Conservation (phyloP, 306 rosid genomes). For the Inga oerstediana region DNA sequence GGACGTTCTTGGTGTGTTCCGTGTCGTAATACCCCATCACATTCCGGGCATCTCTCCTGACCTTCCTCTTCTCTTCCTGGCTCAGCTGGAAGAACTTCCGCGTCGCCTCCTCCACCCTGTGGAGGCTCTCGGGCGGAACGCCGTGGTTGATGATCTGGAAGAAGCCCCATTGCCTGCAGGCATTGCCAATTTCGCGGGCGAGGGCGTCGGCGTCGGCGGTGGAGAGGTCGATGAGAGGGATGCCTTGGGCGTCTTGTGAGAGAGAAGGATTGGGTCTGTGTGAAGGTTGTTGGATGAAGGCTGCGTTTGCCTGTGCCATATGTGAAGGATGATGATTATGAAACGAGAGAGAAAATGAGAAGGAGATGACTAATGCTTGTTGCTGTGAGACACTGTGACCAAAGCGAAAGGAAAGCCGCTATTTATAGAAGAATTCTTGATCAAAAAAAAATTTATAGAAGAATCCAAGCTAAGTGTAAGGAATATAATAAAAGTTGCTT, state of each 20-base stretch:
- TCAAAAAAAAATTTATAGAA: no score
- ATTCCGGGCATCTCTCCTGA: neutral
- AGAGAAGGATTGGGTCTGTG: conserved; percentile 52
- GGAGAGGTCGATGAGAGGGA: conserved; percentile 70
- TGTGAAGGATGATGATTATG: neutral
- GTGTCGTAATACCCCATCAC: conserved; percentile 46
- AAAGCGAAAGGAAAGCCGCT: no score
- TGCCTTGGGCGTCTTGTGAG: conserved; percentile 30
- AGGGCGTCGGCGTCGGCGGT: neutral
- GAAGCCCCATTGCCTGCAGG: conserved; percentile 47
- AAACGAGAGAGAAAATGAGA: neutral
- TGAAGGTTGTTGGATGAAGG: conserved; percentile 58
- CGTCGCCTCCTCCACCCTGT: neutral
- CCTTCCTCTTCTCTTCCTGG: conserved; percentile 7
- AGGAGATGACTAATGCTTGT: neutral
- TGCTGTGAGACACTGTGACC: no score
- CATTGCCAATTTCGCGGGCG: conserved; percentile 28
- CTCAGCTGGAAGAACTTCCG: neutral
- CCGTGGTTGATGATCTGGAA: conserved; percentile 32
- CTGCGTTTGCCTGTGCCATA: conserved; percentile 58
- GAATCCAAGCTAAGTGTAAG: no score
- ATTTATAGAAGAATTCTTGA: no score
- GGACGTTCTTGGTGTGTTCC: conserved; percentile 58
- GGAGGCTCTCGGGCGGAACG: neutral
- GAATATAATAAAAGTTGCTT: no score